Base-by-base conservation (phyloP, 768 basidiomycete genomes). In the Cystobasidiopsis lactophilus region DNA sequence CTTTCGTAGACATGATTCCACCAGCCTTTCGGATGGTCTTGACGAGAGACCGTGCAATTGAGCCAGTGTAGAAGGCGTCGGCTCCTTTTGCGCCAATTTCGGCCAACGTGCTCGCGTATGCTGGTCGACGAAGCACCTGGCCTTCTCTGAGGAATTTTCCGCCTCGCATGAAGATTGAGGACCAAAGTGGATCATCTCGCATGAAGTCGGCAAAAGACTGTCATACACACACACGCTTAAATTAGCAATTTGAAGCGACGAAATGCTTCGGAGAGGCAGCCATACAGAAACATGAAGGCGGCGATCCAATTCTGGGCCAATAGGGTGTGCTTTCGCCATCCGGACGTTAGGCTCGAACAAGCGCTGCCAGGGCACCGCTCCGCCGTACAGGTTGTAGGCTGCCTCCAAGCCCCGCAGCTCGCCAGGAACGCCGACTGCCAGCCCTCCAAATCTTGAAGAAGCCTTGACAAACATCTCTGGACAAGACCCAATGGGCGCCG, bases 391-490 rank as follows among this genome's bases (percentile, higher is more conserved):
- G 39, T 71, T 69, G 66, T 89, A 80, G 0, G 83, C 85, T 63
- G 79, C 81, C 64, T 80, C 77, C 30, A 95, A 73, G 10, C 89
- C 93, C 23, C 80, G 74, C 43, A 96, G 65, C 68, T 96, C 89
- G 9, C 89, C 82, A 1, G 93, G 93, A 0, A 93, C 79, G 23
- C 76, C 89, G n/a, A 91, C 76, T 5, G 85, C 66, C 51, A 95
- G 68, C 3, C 93, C 89, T 3, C 93, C 91, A 52, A 72, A 76
- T 53, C 60, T 70, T 18, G 85, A 71, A 0, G 31, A 67, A 19
- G 30, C 14, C 26, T 51, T n/a, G 47, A 53, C 45, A 67, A 76
- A 95, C 88, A 95, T 95, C 3, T 77, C 77, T 38, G 70, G 65
- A 62, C 79, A 81, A 4, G 85, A 71, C 31, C 75, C 66, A 0